Percentiles rank a stretch among this genome's conserved stretches.
These are phyloP conservation scores for Termitomyces sp. DNA, from an alignment of 768 basidiomycete species.

Conservation along the genomic window DNA sequence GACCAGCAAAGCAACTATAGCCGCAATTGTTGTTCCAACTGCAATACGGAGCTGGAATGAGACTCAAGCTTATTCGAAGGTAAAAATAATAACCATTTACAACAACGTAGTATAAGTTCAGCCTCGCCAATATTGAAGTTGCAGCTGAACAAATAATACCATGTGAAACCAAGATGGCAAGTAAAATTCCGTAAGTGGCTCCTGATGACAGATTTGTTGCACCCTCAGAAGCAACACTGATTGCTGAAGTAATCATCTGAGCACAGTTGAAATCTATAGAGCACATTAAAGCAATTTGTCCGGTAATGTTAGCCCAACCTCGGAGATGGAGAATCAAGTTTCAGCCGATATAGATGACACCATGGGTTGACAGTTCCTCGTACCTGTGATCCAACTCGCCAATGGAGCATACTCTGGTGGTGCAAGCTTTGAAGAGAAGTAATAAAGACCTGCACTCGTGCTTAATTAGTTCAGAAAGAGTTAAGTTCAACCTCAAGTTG, in stretches of 20 bases:
- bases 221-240: slow-evolving; percentile 57
- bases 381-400: slow-evolving; percentile 59
- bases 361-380: neutral
- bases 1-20: neutral
- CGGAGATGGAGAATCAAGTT: neutral
- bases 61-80: neutral
- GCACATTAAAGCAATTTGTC: slow-evolving; percentile 59
- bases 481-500: neutral
- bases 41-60: neutral
- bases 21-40: slow-evolving; percentile 1
- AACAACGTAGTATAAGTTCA: slow-evolving; percentile 67
- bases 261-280: slow-evolving; percentile 76
- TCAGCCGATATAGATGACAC: neutral
- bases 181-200: slow-evolving; percentile 62
- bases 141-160: slow-evolving; percentile 70
- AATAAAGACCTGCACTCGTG: slow-evolving; percentile 76
- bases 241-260: slow-evolving; percentile 73
- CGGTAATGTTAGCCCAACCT: slow-evolving; percentile 73
- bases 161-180: slow-evolving; percentile 61
- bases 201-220: slow-evolving; percentile 46
- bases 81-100: slow-evolving; percentile 45
- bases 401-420: slow-evolving; percentile 56
- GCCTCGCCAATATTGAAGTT: slow-evolving; percentile 55
- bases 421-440: slow-evolving; percentile 73
- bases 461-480: slow-evolving; percentile 24